These are phyloP conservation scores for Cyberlindnera euphorbiiphila DNA, from an alignment of 805 yeast species.

Conservation along the genomic window DNA sequence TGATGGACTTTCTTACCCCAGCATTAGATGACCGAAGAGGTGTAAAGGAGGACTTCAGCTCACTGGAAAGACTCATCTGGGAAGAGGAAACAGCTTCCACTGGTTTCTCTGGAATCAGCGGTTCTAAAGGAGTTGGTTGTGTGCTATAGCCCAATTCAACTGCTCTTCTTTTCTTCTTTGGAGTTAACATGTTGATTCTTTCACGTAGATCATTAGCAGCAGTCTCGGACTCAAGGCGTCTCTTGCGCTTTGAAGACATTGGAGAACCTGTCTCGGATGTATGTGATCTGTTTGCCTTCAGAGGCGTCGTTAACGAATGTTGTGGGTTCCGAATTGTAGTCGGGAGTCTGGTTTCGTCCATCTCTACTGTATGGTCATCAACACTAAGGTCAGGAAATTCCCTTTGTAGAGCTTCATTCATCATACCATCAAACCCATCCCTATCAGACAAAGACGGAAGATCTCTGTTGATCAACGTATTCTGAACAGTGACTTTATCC, in stretches of 20 bases:
- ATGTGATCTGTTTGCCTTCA: constrained; percentile 26
- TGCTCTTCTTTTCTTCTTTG: constrained; percentile 21
- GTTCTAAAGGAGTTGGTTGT: background rate
- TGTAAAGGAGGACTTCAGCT: constrained; percentile 23
- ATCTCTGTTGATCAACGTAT: constrained; percentile 20
- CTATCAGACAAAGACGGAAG: too few species aligned
- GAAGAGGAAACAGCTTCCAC: constrained; percentile 1
- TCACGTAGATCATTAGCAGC: constrained; percentile 20
- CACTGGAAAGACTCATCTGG: constrained; percentile 12
- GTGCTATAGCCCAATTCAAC: background rate
- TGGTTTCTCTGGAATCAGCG: background rate
- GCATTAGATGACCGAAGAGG: constrained; percentile 22
- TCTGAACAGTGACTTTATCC: constrained; percentile 22
- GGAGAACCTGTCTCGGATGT: constrained; percentile 31
- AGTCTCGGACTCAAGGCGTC: constrained; percentile 4
- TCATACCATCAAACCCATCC: too few species aligned
- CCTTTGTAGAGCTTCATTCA: too few species aligned
- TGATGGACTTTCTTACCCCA: constrained; percentile 14
- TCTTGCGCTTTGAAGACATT: constrained; percentile 24
- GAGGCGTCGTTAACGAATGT: too few species aligned
- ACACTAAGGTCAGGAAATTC: background rate
- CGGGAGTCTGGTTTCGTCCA: constrained; percentile 19
- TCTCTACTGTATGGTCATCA: constrained; percentile 9
- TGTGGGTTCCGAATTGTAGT: background rate
- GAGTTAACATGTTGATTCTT: constrained; percentile 26